Base-by-base conservation (phyloP, 768 basidiomycete genomes). In the Phylloporus arenicola region DNA sequence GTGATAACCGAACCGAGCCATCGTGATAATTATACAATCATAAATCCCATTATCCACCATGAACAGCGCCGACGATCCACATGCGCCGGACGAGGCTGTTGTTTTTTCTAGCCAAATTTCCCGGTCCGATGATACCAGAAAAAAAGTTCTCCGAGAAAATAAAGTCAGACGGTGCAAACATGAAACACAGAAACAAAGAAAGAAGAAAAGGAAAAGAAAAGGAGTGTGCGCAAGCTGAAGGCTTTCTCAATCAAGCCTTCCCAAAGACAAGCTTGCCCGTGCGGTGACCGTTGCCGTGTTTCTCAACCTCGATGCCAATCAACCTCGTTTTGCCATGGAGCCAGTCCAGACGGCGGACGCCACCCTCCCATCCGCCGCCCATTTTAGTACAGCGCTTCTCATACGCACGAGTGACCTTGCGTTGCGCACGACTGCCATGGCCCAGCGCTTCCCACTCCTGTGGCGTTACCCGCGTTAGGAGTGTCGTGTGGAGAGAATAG, bases 331-430 rank as follows among this genome's bases (percentile, higher is more conserved):
- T 84, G 29, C 76, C 73, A 17, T 79, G 79, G 40, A 86, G 70
- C 75, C 80, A 85, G 67, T 86, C 84, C 13, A 86, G 64, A 44
- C 84, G 69, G 41, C 82, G 74, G 25, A 87, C 80, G n/a, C 84
- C 84, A 17, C 74, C 74, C 24, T 83, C 81, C 83, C 82, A 84
- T 12, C 81, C 82, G 2, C 79, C 83, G 24, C 82, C 82, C 82
- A 78, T 74, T 56, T 71, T 73, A 48, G 71, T 68, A 52, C 84
- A 86, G 29, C 85, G 70, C 54, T 74, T 73, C 62, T 85, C 79
- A 57, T 85, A 86, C 30, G 82, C 82, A 24, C 71, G 71, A 16
- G 81, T 74, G 16, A 82, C 75, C 54, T 77, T 78, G 43, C 81
- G 75, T 61, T 86, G 84, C 22, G 72, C 72, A 3, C 75, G 73